Evolutionary conservation across 169 alveolate genomes (phyloP), one percentile per base, ranked within the genome.

Genomic region (Plasmodium gallinaceum): DNA sequence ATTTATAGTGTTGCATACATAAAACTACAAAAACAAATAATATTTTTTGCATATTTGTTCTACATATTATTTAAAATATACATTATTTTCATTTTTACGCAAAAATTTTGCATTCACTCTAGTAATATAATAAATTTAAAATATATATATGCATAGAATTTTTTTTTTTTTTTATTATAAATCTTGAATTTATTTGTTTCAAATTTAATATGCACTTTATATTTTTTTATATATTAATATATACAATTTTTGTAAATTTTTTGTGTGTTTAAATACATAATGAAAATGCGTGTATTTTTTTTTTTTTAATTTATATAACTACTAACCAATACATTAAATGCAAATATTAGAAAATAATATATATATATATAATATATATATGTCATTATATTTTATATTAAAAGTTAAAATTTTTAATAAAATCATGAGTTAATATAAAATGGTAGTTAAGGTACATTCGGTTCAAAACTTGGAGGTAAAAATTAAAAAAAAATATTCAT

Each of bases 341-440:
- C 22, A 64, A 12, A 64, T 64, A 64, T 37, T 24, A 64, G 57
- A 4, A 48, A 48, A 48, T 48, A 48, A 48, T 48, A 48, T 48
- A 10, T 61, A 5, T 61, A 61, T 61, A 1, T 10, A 16, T 54
- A 32, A 5, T 61, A 61, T 61, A 1, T 10, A 16, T 54, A 32
- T 32, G 39, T n/a, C 39, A 32, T 4, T 4, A 32, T 32, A 32
- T 32, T 32, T 32, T 32, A 32, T 32, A 32, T 32, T 32, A 32
- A 32, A 32, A 32, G 39, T 32, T 32, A 32, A 32, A 32, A 32
- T 32, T 4, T 32, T 32, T 14, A 52, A 65, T 39, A 66, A 80
- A 68, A 80, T 80, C 90, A 80, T 80, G 90, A 80, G 57, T 51
- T 80, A 80, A 80, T 80, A 61, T 80, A 80, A 80, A 80, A 80